Conservation (phyloP, 371 early-diverging fungal species). For the Coemansia sp. region DNA sequence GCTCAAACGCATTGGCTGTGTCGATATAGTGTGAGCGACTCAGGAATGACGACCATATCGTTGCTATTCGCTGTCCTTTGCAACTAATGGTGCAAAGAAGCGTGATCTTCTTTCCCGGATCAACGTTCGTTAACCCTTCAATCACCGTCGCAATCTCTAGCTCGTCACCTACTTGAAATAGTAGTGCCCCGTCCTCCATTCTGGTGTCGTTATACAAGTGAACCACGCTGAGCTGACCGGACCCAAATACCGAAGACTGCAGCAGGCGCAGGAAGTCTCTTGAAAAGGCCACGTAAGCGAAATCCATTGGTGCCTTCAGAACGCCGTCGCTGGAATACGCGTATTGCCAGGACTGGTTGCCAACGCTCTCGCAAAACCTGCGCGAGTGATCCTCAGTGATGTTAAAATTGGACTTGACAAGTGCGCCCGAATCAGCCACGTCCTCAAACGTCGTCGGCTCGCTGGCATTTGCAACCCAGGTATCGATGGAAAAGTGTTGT, state of each 20-base stretch:
- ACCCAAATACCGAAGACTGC: conserved; percentile 61
- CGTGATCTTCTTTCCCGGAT: conserved; percentile 81
- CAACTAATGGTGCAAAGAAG: conserved; percentile 63
- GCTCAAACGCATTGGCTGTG: conserved; percentile 47
- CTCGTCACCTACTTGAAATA: conserved; percentile 52
- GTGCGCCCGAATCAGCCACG: not conserved
- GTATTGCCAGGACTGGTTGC: conserved; percentile 77
- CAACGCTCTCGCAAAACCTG: conserved; percentile 82
- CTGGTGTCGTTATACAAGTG: conserved; percentile 88
- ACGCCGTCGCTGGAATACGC: conserved; percentile 48
- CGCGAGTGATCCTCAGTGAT: conserved; percentile 35
- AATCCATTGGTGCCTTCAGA: conserved; percentile 84
- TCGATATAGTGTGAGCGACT: conserved; percentile 84
- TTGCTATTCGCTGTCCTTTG: conserved; percentile 27
- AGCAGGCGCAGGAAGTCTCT: conserved; percentile 6
- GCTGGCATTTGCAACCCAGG: conserved; percentile 65
- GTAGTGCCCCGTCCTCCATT: conserved; percentile 63
- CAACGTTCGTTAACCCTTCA: conserved; percentile 27
- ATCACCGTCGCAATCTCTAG: conserved; percentile 64
- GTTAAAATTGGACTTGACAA: not conserved
- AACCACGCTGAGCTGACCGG: conserved; percentile 82
- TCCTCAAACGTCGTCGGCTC: not conserved
- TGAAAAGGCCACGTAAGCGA: conserved; percentile 30
- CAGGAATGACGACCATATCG: conserved; percentile 63
- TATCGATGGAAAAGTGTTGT: conserved; percentile 54